Evolutionary conservation across 2,329 filamentous ascomycete species (phyloP), one percentile per base, ranked within the genome.

Genomic region (Aspergillus arachidicola): DNA sequence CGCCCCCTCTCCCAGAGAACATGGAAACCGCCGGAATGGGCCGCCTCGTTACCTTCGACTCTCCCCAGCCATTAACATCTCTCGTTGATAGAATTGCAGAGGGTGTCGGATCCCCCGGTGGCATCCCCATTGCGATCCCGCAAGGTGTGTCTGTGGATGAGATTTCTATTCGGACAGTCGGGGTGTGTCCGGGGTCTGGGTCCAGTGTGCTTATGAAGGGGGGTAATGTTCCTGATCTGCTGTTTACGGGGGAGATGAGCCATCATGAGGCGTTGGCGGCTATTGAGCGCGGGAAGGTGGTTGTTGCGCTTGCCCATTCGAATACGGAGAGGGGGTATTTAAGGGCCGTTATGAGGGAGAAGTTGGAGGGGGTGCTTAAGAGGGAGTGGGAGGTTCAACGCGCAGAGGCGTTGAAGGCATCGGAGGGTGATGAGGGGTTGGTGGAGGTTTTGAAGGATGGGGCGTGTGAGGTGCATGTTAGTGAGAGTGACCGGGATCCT

Each of bases 231-330:
- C 92, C 93, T 0, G 93, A 97, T 72, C 78, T 98, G 45, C 79
- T 96, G 4, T 91, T 99, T 70, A 98, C 93, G 0, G 95, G 95
- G 1, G 95, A 99, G 81, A 87, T 98, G 83, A 91, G 88, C 72
- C 95, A 99, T 75, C 95, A 99, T 75, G 93, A 95, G 67, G 93
- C 94, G 3, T 85, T 99, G 62, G 87, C 91, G 45, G 92, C 93
- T 1, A 92, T 91, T 32, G 94, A 97, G 81, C 86, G 89, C 63
- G 94, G 94, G 1, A 89, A 89, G 66, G 90, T 88, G 60, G 91
- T 98, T 0, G 86, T 98, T 58, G 91, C 90, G 46, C 84, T 96
- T 55, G 96, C 97, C 72, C 95, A 99, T 77, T 94, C 91, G 70
- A 98, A 98, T 77, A 95, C 92, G 0, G 95, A 99, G 82, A 83